Evolutionary conservation across 73 alveolate genomes (phyloP), one percentile per base, ranked within the genome.

Genomic region (Halteria grandinella): DNA sequence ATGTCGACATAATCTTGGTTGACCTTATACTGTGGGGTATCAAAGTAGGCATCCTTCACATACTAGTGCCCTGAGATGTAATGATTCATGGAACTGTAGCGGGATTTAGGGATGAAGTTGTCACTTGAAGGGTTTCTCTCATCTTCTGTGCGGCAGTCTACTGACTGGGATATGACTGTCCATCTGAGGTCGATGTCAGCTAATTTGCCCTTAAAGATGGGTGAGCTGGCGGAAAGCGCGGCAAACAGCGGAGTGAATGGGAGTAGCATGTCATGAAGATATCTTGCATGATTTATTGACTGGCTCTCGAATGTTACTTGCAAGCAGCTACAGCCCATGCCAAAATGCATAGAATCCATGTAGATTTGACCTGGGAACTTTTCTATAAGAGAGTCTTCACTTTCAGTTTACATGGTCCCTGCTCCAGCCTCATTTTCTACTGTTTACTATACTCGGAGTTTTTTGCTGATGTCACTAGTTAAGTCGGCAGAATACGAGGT

Each of bases 131-230:
- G 84, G 60, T 93, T 84, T 79, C 94, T 86, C 73, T 96, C 99
- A 32, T 86, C 94, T 39, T 78, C 96, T 23, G 85, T 92, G 85
- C 99, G 86, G 79, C 96, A 93, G 85, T 96, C 99, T 31, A 94
- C 98, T 20, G 96, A 64, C 78, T 88, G 81, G 1, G 87, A 82
- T 25, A 96, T 89, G 43, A 93, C 85, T 54, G 84, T 88, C 99
- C 99, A 96, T 76, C 98, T 81, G 60, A 93, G 76, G 69, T 96
- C 99, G 72, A 85, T 53, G 75, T 85, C 95, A 17, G 96, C 63
- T 24, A 96, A 25, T 77, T 96, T 95, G 29, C 97, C 97, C 63
- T 89, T 92, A 51, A 57, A 89, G 27, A 85, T 64, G 12, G 98
- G 96, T 34, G 95, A 69, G 17, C 88, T 75, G 45, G 96, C 91